Evolutionary conservation across 192 early-diverging fungal genomes (phyloP).

Genomic region (Coemansia sp.): DNA sequence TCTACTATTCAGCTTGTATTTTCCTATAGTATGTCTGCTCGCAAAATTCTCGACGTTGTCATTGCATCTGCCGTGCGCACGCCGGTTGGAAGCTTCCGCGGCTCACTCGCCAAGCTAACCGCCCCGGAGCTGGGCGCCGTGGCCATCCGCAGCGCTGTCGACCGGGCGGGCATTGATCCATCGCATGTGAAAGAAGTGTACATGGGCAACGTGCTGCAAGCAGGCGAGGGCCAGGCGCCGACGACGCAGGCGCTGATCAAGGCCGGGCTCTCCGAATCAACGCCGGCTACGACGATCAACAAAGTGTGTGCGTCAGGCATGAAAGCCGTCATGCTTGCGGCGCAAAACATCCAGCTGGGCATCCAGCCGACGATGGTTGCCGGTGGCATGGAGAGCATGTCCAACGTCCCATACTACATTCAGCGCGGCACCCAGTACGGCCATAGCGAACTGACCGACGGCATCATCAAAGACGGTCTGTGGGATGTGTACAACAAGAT

Average conservation of each 20-base stretch:
- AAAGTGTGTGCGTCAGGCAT: conserved; percentile 99
- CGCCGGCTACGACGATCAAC: conserved; percentile 96
- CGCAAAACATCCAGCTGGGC: conserved; percentile 80
- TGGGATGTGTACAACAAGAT: conserved; percentile 96
- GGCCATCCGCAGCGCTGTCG: conserved; percentile 82
- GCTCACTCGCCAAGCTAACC: conserved; percentile 76
- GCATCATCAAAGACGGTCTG: conserved; percentile 94
- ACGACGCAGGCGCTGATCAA: conserved; percentile 86
- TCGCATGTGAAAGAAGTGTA: conserved; percentile 89
- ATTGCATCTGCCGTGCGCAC: conserved; percentile 72
- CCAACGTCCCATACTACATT: conserved; percentile 78
- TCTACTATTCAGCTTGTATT: not conserved
- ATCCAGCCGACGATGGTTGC: conserved; percentile 80
- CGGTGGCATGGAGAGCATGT: conserved; percentile 97
- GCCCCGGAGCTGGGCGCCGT: conserved; percentile 84
- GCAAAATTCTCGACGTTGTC: conserved; percentile 46
- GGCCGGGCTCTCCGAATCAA: conserved; percentile 73
- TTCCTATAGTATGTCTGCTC: conserved; percentile 13
- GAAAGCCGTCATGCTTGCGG: conserved; percentile 92
- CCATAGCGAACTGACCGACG: conserved; percentile 75
- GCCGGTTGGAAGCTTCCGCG: conserved; percentile 89
- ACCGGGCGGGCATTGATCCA: conserved; percentile 74
- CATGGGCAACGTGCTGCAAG: conserved; percentile 94
- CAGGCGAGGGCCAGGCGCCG: conserved; percentile 86
- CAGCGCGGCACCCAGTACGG: conserved; percentile 73